Conservation (phyloP, 2,329 filamentous ascomycete species). For the Cercospora zeina region DNA sequence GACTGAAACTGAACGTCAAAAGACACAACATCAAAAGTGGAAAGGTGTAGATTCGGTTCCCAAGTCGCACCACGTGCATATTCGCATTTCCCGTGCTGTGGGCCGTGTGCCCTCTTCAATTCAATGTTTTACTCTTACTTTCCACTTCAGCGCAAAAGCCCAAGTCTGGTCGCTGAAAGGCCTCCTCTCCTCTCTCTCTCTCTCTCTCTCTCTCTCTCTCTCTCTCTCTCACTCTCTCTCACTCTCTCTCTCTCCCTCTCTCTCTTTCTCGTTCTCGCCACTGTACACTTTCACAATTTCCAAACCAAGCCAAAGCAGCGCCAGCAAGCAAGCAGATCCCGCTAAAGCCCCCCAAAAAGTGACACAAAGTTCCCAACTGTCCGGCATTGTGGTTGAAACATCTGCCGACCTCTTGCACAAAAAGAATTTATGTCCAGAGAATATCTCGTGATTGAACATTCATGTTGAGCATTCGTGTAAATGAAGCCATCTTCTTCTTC, state of each 20-base stretch:
- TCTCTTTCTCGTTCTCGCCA: too few relatives aligned
- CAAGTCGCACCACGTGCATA: neutral
- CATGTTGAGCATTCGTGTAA: too few relatives aligned
- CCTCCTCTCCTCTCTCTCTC: too few relatives aligned
- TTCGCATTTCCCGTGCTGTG: neutral
- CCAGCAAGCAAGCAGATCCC: neutral
- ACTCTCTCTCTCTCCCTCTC: too few relatives aligned
- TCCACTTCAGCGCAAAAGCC: too few relatives aligned
- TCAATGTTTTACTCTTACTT: neutral
- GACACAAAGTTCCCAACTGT: neutral
- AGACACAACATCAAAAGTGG: too few relatives aligned
- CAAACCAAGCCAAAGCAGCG: neutral
- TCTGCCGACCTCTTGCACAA: constrained; percentile 13
- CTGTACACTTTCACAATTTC: neutral
- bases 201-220: too few relatives aligned
- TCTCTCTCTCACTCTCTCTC: too few relatives aligned
- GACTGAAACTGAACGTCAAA: too few relatives aligned
- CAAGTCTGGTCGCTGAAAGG: too few relatives aligned
- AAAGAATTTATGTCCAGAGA: neutral
- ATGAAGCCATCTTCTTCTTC: too few relatives aligned
- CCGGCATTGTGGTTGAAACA: constrained; percentile 25
- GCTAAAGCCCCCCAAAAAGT: neutral
- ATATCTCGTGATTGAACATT: neutral
- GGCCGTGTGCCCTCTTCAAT: neutral
- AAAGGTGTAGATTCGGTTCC: too few relatives aligned